Evolutionary conservation across 176 grass and related monocot genomes (phyloP).

Genomic region (Neostapfia colusana): DNA sequence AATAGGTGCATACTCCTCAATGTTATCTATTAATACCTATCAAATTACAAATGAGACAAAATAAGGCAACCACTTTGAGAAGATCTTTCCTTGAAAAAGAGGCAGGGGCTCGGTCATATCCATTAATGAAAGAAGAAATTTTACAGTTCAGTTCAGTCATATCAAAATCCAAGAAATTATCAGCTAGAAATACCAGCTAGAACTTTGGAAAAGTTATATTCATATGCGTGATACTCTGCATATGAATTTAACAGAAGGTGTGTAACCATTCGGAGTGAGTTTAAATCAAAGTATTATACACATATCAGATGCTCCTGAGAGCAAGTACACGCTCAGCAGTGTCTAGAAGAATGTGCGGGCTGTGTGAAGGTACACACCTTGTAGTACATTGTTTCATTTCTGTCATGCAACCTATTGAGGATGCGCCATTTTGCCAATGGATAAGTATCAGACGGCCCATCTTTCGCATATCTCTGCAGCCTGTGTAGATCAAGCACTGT

Average conservation of each 20-base stretch:
- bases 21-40: slow-evolving; percentile 92
- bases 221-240: neutral
- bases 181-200: neutral
- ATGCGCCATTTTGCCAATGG: slow-evolving; percentile 96
- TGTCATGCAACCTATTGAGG: slow-evolving; percentile 91
- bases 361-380: slow-evolving; percentile 57
- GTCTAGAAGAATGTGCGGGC: slow-evolving; percentile 5
- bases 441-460: slow-evolving; percentile 82
- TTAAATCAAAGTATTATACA: slow-evolving; percentile 19
- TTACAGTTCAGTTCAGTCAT: neutral
- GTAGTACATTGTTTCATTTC: slow-evolving; percentile 99
- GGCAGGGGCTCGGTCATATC: neutral
- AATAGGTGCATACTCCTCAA: slow-evolving; percentile 91
- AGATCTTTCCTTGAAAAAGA: neutral
- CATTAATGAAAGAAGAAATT: neutral
- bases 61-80: slow-evolving; percentile 36
- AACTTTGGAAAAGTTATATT: neutral
- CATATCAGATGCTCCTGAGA: slow-evolving; percentile 1
- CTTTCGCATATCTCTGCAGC: slow-evolving; percentile 64
- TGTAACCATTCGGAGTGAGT: slow-evolving; percentile 1
- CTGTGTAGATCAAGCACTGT: slow-evolving; percentile 87
- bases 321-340: neutral
- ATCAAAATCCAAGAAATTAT: neutral
- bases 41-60: slow-evolving; percentile 19
- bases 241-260: slow-evolving; percentile 17